Conservation (phyloP, 2,329 filamentous ascomycete genomes). For the Sporothrix sp. region DNA sequence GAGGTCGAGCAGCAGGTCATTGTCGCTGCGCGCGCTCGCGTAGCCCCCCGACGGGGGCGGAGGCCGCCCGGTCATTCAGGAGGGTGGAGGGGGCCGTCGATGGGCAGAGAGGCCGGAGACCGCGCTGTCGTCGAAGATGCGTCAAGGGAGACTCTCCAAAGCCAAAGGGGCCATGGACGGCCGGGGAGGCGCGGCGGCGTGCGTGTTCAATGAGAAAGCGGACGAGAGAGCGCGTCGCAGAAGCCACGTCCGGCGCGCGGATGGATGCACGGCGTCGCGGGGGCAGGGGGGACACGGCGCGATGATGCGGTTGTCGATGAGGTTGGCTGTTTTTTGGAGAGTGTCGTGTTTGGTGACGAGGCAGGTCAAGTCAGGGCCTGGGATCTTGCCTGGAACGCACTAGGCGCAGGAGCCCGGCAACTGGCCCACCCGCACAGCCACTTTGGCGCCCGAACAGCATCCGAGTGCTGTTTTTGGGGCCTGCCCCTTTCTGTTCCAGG, state of each 20-base stretch:
- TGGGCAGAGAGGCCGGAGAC: slow-evolving; percentile 12
- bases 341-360: slow-evolving; percentile 10
- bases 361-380: background rate
- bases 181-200: background rate
- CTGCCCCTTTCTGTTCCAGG: background rate
- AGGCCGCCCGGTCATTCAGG: slow-evolving; percentile 53
- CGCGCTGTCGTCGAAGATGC: slow-evolving; percentile 11
- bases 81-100: slow-evolving; percentile 19
- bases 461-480: background rate
- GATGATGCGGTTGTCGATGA: slow-evolving; percentile 6
- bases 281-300: background rate
- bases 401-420: background rate
- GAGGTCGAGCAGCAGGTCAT: slow-evolving; percentile 64
- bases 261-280: slow-evolving; percentile 1
- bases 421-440: slow-evolving; percentile 17
- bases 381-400: background rate
- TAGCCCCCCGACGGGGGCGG: slow-evolving; percentile 38
- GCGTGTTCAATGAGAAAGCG: background rate
- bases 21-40: slow-evolving; percentile 40
- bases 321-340: slow-evolving; percentile 5
- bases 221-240: background rate
- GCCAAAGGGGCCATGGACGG: slow-evolving; percentile 13
- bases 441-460: slow-evolving; percentile 8
- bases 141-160: slow-evolving; percentile 20
- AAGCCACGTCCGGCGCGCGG: background rate